Evolutionary conservation across 768 basidiomycete genomes (phyloP).

Genomic region (Trametes elegans): DNA sequence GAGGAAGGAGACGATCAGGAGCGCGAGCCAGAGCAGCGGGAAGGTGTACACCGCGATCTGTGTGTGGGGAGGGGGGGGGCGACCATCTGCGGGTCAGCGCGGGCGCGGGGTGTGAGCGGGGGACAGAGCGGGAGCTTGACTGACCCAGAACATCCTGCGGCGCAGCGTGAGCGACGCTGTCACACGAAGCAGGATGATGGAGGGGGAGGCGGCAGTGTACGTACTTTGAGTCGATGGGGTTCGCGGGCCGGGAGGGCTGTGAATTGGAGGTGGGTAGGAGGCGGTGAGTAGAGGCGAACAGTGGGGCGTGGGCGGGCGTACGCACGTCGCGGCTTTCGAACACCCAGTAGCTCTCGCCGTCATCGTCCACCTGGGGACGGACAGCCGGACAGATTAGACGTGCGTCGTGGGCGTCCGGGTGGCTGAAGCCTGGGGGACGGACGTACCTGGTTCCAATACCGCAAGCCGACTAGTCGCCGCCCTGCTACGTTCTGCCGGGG

Average conservation of each 20-base stretch:
- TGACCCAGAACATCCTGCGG: conserved; percentile 89
- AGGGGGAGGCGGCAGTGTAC: conserved; percentile 19
- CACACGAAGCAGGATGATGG: not conserved
- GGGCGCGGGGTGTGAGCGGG: not conserved
- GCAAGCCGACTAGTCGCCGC: conserved; percentile 86
- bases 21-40: conserved; percentile 82
- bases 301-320: conserved; percentile 11
- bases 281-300: not conserved
- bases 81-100: conserved; percentile 6
- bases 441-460: conserved; percentile 93
- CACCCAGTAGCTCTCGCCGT: conserved; percentile 96
- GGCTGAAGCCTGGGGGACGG: too few species aligned
- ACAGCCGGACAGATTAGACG: not conserved
- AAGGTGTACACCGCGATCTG: conserved; percentile 89
- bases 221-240: conserved; percentile 83
- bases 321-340: conserved; percentile 95
- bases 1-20: conserved; percentile 86
- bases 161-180: conserved; percentile 1
- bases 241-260: conserved; percentile 85
- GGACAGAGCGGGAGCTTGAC: conserved; percentile 19
- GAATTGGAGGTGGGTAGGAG: not conserved
- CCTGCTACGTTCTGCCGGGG: conserved; percentile 82
- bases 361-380: conserved; percentile 77
- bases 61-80: too few species aligned
- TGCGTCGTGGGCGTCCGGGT: conserved; percentile 27